Evolutionary conservation across 257 asterid genomes (phyloP).

Genomic region (Avicennia marina): DNA sequence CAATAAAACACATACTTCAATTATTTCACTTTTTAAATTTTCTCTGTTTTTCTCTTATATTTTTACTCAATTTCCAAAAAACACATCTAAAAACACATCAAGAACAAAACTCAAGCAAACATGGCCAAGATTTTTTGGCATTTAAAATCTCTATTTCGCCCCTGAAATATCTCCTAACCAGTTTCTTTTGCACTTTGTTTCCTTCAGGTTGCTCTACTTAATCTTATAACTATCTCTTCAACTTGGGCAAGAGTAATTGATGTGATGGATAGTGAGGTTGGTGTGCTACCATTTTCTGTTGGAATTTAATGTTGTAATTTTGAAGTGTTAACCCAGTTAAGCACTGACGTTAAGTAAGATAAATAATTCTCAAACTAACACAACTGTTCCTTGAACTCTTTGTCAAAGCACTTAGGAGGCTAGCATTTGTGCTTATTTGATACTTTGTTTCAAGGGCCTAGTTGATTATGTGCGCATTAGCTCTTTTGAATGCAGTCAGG

Average conservation of each 20-base stretch:
- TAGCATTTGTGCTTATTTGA: constrained; percentile 4
- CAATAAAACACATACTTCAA: too few relatives aligned
- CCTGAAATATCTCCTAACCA: constrained; percentile 7
- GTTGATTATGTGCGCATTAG: constrained; percentile 27
- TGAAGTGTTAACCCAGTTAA: constrained; percentile 2
- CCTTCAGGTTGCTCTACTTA: constrained; percentile 86
- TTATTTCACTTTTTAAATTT: too few relatives aligned
- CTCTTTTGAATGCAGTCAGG: constrained; percentile 88
- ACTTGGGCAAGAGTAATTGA: constrained; percentile 99
- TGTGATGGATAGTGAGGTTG: constrained; percentile 94
- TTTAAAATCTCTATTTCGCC: neutral
- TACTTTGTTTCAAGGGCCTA: constrained; percentile 12
- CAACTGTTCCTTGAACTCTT: neutral
- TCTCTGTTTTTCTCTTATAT: too few relatives aligned
- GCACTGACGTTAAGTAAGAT: too few relatives aligned
- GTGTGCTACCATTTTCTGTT: constrained; percentile 26
- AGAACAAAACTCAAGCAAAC: too few relatives aligned
- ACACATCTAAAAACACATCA: too few relatives aligned
- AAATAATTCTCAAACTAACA: neutral
- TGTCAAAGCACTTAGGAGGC: neutral
- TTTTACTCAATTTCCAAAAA: too few relatives aligned
- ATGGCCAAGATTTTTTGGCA: neutral
- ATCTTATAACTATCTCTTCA: constrained; percentile 94
- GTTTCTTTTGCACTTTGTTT: constrained; percentile 9
- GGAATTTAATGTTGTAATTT: constrained; percentile 11